Percentiles rank a stretch among this genome's conserved stretches.
These are phyloP conservation scores for Tolypocladium paradoxum DNA, from an alignment of 2,329 filamentous ascomycete genomes.

Conservation along the genomic window DNA sequence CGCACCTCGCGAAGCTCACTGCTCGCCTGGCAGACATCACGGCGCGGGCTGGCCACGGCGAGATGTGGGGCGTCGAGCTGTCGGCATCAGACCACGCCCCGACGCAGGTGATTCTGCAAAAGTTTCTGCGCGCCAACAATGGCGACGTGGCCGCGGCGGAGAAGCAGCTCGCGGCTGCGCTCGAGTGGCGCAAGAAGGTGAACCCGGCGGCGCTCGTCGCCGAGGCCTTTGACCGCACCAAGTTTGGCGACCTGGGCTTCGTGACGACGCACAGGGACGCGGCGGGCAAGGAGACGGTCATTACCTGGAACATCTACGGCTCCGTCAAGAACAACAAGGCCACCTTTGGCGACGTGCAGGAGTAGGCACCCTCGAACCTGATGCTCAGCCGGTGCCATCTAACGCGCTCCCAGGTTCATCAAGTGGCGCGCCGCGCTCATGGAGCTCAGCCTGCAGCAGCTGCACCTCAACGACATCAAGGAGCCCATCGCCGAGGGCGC, in stretches of 20 bases:
- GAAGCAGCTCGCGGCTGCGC: conserved; percentile 66
- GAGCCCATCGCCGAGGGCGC: conserved; percentile 61
- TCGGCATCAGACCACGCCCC: conserved; percentile 47
- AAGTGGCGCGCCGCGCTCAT: conserved; percentile 84
- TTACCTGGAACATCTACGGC: conserved; percentile 92
- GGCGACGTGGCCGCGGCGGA: conserved; percentile 63
- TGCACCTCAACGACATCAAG: conserved; percentile 59
- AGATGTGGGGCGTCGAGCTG: conserved; percentile 82
- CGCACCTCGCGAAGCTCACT: conserved; percentile 44
- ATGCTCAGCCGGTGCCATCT: not conserved
- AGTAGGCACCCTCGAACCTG: conserved; percentile 41
- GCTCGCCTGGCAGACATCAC: conserved; percentile 47
- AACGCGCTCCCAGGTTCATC: conserved; percentile 54
- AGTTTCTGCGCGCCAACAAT: conserved; percentile 85
- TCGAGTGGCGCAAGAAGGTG: conserved; percentile 72
- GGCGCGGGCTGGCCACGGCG: conserved; percentile 47
- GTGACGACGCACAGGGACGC: conserved; percentile 58
- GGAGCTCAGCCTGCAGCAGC: conserved; percentile 70
- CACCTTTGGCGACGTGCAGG: conserved; percentile 73
- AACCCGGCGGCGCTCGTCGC: conserved; percentile 58
- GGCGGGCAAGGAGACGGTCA: conserved; percentile 48
- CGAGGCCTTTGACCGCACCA: conserved; percentile 52
- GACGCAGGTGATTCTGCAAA: conserved; percentile 77
- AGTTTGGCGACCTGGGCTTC: conserved; percentile 72
- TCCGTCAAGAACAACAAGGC: conserved; percentile 71